A percentile compares a stretch with the other conserved stretches of the same genome.
These are phyloP conservation scores for Urtica urens DNA, from an alignment of 306 rosid species.

Conservation along the genomic window DNA sequence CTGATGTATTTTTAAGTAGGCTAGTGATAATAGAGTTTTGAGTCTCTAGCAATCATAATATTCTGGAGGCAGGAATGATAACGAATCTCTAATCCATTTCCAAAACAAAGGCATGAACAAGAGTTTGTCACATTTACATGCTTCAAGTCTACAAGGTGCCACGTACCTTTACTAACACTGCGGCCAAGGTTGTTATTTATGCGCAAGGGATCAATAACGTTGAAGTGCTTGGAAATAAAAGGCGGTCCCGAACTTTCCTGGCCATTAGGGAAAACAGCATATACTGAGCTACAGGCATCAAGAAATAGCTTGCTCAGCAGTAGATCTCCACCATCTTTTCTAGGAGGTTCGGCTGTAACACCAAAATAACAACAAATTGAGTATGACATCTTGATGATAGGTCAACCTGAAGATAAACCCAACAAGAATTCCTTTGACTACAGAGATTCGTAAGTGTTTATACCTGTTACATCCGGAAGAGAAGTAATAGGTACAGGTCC, in stretches of 20 bases:
- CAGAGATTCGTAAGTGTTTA: slow-evolving; percentile 9
- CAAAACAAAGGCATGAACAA: too few relatives aligned
- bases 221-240: slow-evolving; percentile 85
- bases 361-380: slow-evolving; percentile 11
- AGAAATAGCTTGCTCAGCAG: slow-evolving; percentile 75
- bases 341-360: slow-evolving; percentile 84
- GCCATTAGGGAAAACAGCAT: slow-evolving; percentile 78
- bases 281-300: slow-evolving; percentile 62
- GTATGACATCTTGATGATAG: background rate
- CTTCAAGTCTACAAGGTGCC: slow-evolving; percentile 6
- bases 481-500: slow-evolving; percentile 86
- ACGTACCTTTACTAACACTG: slow-evolving; percentile 94
- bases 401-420: slow-evolving; percentile 4
- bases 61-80: too few relatives aligned
- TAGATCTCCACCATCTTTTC: slow-evolving; percentile 85
- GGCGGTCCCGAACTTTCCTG: slow-evolving; percentile 81
- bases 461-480: slow-evolving; percentile 98
- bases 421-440: background rate
- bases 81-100: background rate
- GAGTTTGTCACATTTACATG: background rate
- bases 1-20: background rate
- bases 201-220: slow-evolving; percentile 96
- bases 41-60: too few relatives aligned
- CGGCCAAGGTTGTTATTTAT: slow-evolving; percentile 98
- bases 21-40: too few relatives aligned